Percentiles rank a stretch among this genome's conserved stretches.
phyloP scores from a whole-genome alignment of 1,139 yeast genomes.

The Candida tropicalis region DNA sequence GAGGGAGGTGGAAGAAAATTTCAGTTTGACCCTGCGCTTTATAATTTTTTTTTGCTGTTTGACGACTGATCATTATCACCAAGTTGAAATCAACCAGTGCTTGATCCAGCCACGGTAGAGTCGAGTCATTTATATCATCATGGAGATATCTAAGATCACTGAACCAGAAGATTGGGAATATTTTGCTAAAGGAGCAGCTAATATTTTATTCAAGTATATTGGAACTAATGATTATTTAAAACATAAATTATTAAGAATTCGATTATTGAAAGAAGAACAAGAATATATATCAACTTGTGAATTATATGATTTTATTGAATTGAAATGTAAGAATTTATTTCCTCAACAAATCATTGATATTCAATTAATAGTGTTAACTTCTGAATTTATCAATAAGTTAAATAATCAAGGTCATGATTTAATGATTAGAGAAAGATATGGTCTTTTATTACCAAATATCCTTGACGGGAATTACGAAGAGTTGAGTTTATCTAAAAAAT shows the following conservation, averaged over 20 bases:
- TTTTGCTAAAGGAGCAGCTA: constrained; percentile 51
- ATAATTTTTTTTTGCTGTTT: too few species aligned
- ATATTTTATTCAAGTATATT: constrained; percentile 43
- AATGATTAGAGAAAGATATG: constrained; percentile 43
- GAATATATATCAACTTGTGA: constrained; percentile 48
- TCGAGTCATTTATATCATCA: too few species aligned
- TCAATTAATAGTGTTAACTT: constrained; percentile 40
- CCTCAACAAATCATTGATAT: constrained; percentile 42
- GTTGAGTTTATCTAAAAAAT: constrained; percentile 35
- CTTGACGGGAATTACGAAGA: constrained; percentile 35
- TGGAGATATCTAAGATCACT: constrained; percentile 48
- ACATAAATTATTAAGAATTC: constrained; percentile 39
- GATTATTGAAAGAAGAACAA: constrained; percentile 38
- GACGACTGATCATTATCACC: too few species aligned
- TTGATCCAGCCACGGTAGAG: too few species aligned
- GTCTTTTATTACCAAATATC: constrained; percentile 44
- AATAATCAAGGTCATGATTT: constrained; percentile 31
- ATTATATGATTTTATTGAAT: constrained; percentile 45
- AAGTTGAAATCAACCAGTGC: too few species aligned
- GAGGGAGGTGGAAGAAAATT: too few species aligned
- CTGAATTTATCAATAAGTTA: constrained; percentile 35
- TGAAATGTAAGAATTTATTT: constrained; percentile 43
- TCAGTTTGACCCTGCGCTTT: too few species aligned
- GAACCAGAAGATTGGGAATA: constrained; percentile 44
- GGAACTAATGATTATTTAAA: constrained; percentile 41